A percentile compares a stretch with the other conserved stretches of the same genome.
These are phyloP conservation scores for Aspergillus udagawae DNA, from an alignment of 2,329 filamentous ascomycete species.

Conservation along the genomic window DNA sequence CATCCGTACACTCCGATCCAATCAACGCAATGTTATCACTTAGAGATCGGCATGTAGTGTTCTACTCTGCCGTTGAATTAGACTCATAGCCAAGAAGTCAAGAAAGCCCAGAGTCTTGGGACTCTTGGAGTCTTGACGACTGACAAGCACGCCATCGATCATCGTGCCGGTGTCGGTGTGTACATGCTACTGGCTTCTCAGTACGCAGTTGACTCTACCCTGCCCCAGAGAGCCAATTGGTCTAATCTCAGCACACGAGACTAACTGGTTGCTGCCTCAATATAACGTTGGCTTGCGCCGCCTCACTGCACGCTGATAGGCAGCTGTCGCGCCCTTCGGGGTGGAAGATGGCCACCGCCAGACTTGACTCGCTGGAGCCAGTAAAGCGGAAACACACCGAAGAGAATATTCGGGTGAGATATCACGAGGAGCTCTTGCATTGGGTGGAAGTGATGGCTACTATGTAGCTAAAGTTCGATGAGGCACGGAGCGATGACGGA, in stretches of 20 bases:
- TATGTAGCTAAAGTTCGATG: not conserved
- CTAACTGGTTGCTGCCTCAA: too few relatives aligned
- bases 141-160: not conserved
- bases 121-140: not conserved
- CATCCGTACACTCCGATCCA: not conserved
- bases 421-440: not conserved
- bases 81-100: slow-evolving; percentile 8
- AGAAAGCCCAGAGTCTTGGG: slow-evolving; percentile 4
- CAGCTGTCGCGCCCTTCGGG: not conserved
- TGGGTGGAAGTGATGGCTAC: not conserved
- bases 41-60: not conserved
- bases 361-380: not conserved
- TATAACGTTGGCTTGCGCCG: not conserved
- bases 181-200: not conserved
- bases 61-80: not conserved
- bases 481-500: not conserved
- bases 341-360: not conserved
- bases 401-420: not conserved
- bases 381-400: not conserved
- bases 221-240: not conserved
- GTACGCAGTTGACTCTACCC: not conserved
- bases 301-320: not conserved
- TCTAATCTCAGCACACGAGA: not conserved
- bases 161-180: not conserved
- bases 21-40: not conserved